Conservation (phyloP, 2,329 filamentous ascomycete species). For the Fusarium buharicum region DNA sequence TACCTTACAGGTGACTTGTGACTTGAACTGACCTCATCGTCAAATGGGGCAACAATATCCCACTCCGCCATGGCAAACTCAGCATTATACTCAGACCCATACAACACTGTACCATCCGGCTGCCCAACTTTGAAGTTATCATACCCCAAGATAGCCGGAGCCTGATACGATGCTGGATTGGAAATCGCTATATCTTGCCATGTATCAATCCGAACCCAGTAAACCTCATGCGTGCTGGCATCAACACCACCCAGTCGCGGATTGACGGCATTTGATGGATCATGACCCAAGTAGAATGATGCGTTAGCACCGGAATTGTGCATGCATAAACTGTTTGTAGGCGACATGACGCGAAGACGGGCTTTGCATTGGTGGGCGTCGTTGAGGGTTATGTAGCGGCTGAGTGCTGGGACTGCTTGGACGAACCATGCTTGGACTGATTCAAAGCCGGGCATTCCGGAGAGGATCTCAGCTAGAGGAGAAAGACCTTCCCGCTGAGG, state of each 20-base stretch:
- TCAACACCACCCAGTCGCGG: neutral
- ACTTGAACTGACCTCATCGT: neutral
- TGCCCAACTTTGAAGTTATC: neutral
- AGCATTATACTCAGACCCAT: neutral
- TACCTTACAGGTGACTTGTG: too few species aligned
- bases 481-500: neutral
- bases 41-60: slow-evolving; percentile 15
- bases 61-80: slow-evolving; percentile 6
- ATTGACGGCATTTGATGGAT: neutral
- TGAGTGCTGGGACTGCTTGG: neutral
- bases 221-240: neutral
- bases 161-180: neutral
- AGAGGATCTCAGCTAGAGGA: neutral
- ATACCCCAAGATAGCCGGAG: slow-evolving; percentile 14
- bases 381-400: neutral
- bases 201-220: neutral
- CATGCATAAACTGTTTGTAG: neutral
- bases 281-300: neutral
- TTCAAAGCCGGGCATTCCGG: neutral
- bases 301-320: neutral
- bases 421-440: neutral
- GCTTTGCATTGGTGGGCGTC: neutral
- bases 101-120: neutral
- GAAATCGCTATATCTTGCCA: neutral
- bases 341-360: neutral